Percentiles rank a stretch among this genome's conserved stretches.
Conservation (phyloP, 352 stramenopile genomes). For the Phytophthora constricta region DNA sequence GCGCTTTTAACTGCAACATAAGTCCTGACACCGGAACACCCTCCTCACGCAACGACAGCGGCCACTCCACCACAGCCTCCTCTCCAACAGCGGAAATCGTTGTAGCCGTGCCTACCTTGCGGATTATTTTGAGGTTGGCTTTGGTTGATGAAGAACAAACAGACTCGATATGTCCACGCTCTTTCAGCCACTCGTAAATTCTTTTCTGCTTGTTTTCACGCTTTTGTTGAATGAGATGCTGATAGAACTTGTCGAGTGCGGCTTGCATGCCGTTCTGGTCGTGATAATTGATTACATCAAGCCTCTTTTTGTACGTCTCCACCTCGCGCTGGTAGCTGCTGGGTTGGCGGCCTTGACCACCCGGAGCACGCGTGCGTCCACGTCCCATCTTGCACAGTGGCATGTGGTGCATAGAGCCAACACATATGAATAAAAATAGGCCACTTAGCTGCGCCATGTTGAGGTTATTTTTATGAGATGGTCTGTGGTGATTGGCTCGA, state of each 20-base stretch:
- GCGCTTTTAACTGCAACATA: constrained; percentile 3
- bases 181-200: constrained; percentile 1
- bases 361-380: constrained; percentile 1
- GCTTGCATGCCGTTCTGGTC: not conserved
- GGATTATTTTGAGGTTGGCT: not conserved
- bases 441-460: constrained; percentile 1
- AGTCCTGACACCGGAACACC: not conserved
- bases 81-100: not conserved
- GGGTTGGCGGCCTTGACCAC: not conserved
- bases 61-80: constrained; percentile 3
- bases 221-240: not conserved
- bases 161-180: not conserved
- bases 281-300: constrained; percentile 3
- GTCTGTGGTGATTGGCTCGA: not conserved
- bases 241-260: constrained; percentile 8
- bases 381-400: constrained; percentile 1
- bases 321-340: not conserved
- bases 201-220: not conserved
- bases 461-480: not conserved
- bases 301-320: constrained; percentile 1
- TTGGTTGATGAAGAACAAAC: not conserved
- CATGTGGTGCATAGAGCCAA: not conserved
- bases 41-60: not conserved
- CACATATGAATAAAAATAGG: constrained; percentile 4
- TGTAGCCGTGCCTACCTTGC: constrained; percentile 3